phyloP scores from a whole-genome alignment of 768 basidiomycete species.

The Termitomyces sp. region DNA sequence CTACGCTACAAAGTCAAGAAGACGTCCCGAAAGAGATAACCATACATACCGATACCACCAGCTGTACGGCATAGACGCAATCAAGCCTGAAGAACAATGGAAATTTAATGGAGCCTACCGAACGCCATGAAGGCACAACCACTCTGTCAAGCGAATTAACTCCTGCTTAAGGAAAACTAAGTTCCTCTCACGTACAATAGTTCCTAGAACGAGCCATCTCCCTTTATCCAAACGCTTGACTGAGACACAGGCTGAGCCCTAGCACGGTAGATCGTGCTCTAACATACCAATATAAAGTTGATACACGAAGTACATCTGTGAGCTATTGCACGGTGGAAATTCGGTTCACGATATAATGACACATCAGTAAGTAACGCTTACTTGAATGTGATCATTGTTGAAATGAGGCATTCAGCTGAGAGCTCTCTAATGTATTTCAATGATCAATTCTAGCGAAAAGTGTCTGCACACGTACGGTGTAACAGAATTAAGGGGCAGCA shows the following conservation, averaged over 20 bases:
- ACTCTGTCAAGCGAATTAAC: constrained; percentile 12
- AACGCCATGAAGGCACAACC: constrained; percentile 24
- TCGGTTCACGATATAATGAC: background rate
- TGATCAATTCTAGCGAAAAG: background rate
- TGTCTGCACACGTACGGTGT: constrained; percentile 29
- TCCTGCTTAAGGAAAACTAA: background rate
- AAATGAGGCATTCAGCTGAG: constrained; percentile 36
- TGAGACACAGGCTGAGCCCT: background rate
- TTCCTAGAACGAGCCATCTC: constrained; percentile 23
- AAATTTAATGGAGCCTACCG: constrained; percentile 15
- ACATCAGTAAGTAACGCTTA: constrained; percentile 14
- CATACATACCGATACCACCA: constrained; percentile 23
- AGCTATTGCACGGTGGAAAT: background rate
- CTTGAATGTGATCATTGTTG: constrained; percentile 39
- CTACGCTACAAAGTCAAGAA: constrained; percentile 10
- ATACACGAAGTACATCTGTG: constrained; percentile 32
- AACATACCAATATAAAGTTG: constrained; percentile 32
- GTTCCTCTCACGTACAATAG: constrained; percentile 19
- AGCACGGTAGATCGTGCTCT: background rate
- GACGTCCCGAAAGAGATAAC: background rate
- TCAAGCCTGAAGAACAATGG: background rate
- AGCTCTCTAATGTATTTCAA: constrained; percentile 23
- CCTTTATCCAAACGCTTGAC: constrained; percentile 22
- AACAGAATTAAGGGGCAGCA: constrained; percentile 29
- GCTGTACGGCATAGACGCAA: constrained; percentile 8